Percentiles rank a stretch among this genome's conserved stretches.
phyloP scores from a whole-genome alignment of 768 basidiomycete species.

The Tricholoma bakamatsutake region DNA sequence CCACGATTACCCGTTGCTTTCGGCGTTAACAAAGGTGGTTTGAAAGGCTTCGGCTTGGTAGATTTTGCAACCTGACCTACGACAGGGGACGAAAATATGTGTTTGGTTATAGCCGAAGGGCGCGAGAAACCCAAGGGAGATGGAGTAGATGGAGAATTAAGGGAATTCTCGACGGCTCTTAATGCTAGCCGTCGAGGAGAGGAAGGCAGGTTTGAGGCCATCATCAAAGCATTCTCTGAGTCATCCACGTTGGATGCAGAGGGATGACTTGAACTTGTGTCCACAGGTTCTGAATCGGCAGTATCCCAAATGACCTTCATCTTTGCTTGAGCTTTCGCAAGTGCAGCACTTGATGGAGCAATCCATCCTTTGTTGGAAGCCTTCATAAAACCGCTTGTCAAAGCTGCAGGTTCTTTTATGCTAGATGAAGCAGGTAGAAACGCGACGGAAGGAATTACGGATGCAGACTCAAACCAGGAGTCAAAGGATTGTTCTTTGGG shows the following conservation, averaged over 20 bases:
- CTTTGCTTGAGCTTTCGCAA: conserved; percentile 49
- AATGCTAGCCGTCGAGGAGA: conserved; percentile 31
- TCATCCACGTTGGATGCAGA: conserved; percentile 8
- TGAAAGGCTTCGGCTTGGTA: conserved; percentile 35
- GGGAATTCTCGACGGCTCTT: conserved; percentile 30
- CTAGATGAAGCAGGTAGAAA: conserved; percentile 31
- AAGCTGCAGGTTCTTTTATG: conserved; percentile 3
- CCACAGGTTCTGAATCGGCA: conserved; percentile 19
- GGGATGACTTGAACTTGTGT: background rate
- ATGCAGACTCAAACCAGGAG: conserved; percentile 43
- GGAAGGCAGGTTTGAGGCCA: conserved; percentile 15
- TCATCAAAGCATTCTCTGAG: conserved; percentile 23
- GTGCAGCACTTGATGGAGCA: conserved; percentile 46
- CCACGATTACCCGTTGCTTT: background rate
- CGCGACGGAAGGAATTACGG: conserved; percentile 21
- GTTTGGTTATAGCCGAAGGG: conserved; percentile 10
- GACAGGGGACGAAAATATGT: conserved; percentile 7
- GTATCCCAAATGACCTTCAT: conserved; percentile 42
- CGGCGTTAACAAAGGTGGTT: conserved; percentile 36
- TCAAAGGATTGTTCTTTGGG: conserved; percentile 36
- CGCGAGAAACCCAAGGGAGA: conserved; percentile 27
- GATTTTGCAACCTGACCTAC: conserved; percentile 6
- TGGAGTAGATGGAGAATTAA: conserved; percentile 35
- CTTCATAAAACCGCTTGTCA: conserved; percentile 21
- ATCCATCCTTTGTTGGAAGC: conserved; percentile 34